Base-by-base conservation (phyloP, 176 grass and related monocot genomes). In the Calamus simplicifolius region DNA sequence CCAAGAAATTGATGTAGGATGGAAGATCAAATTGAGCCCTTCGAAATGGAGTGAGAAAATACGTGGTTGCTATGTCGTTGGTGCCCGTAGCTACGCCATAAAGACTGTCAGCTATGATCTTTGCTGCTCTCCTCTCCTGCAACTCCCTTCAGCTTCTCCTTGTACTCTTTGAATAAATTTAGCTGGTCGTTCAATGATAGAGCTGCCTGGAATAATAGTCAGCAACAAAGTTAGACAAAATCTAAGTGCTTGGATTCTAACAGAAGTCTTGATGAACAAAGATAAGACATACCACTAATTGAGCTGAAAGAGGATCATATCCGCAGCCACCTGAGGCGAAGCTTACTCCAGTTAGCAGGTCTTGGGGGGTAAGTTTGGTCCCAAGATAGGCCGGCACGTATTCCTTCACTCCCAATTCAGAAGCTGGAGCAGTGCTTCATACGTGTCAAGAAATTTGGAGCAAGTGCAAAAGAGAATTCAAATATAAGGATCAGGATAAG, bases 41-140 rank as follows among this genome's bases (percentile, higher is more conserved):
- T 3, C 93, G 63, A 38, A 91, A 88, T 0, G 87, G 87, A 7
- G 75, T 75, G 1, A 75, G 82, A 77, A 85, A 97, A 61, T 97
- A 97, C 54, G 93, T 97, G 61, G 88, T 91, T 6, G 87, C 84
- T 0, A 97, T 16, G 53, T 97, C 92, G 51, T 97, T 84, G 1
- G 79, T 83, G 26, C 92, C 92, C 0, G 77, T 72, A 52, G 83
- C 91, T 13, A 97, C 70, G 1, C 91, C 6, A 62, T 77, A 97
- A 0, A 97, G 18, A n/a, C 79, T 77, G 0, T 81, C 56, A 0
- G 68, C 35, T 54, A 97, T 63, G 62, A 97, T 80, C 49, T 17
- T 23, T 4, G 57, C 7, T 0, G 84, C 48, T 72, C 29, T 77
- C 52, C 64, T 85, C 78, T 3, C 92, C 92, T 4, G 59, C 81